phyloP scores from a whole-genome alignment of 495 filamentous ascomycete species.

The Hypoxylon intermedium region DNA sequence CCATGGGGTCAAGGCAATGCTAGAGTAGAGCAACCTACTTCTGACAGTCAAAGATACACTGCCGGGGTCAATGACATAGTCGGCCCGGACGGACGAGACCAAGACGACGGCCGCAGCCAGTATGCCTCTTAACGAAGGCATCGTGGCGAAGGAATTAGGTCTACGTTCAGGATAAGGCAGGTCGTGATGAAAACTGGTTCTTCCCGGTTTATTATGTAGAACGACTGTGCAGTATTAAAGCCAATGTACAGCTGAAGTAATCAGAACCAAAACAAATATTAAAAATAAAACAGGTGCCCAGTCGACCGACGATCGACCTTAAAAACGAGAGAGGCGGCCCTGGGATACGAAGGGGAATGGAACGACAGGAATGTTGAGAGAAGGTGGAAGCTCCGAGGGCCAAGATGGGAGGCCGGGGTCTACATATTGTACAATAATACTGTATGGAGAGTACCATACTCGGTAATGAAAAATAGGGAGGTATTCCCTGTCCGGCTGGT shows the following conservation, averaged over 20 bases:
- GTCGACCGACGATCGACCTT: slow-evolving; percentile 22
- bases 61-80: slow-evolving; percentile 66
- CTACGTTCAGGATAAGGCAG: slow-evolving; percentile 9
- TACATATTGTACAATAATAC: slow-evolving; percentile 36
- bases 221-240: slow-evolving; percentile 33
- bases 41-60: slow-evolving; percentile 58
- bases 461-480: slow-evolving; percentile 29
- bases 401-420: slow-evolving; percentile 20
- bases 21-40: slow-evolving; percentile 38
- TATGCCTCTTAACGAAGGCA: slow-evolving; percentile 55
- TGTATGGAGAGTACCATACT: slow-evolving; percentile 29
- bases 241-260: slow-evolving; percentile 30
- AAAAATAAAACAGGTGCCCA: slow-evolving; percentile 8
- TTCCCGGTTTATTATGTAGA: slow-evolving; percentile 7
- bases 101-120: slow-evolving; percentile 55
- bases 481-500: slow-evolving; percentile 28
- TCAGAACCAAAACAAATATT: slow-evolving; percentile 32
- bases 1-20: neutral
- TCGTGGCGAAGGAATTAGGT: slow-evolving; percentile 37
- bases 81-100: slow-evolving; percentile 48
- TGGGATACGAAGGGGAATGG: slow-evolving; percentile 35
- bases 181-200: slow-evolving; percentile 11
- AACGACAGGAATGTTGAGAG: slow-evolving; percentile 39
- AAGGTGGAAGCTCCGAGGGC: slow-evolving; percentile 18
- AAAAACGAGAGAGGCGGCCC: slow-evolving; percentile 34